Base-by-base conservation (phyloP, 345 rosid species). In the Theobroma cacao region DNA sequence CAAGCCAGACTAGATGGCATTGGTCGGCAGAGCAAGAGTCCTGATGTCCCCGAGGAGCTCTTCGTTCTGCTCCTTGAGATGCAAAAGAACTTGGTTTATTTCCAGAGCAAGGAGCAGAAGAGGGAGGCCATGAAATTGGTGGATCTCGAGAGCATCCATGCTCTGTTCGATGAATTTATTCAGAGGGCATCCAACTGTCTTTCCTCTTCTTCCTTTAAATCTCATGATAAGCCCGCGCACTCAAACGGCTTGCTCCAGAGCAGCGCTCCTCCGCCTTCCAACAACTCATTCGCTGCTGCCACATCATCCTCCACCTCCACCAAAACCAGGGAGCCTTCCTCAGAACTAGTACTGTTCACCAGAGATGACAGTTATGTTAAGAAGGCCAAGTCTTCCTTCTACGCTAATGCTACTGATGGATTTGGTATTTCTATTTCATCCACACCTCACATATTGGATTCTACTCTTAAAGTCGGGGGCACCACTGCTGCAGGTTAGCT, bases 141-240 rank as follows among this genome's bases (percentile, higher is more conserved):
- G 52, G 97, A 96, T 85, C 94, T 96, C 24, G 98, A 96, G 67
- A 81, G 79, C 65, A 72, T 84, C 33, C 99, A 96, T 72, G 69
- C 84, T 0, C 13, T 89, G 79, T 96, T 94, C 83, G 98, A 94
- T 77, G 95, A 90, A 20, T 87, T 82, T 75, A 89, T 96, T 71
- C 97, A 92, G 79, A 91, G 95, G 85, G 99, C 98, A 77, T 90
- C 95, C 7, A 72, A 77, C 63, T 96, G 98, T 62, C 63, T 93
- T 38, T 59, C 89, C 5, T 61, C 82, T 4, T 73, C 85, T 7
- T 59, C 58, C 70, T 13, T 11, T 61, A 40, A 66, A 66, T 13
- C 55, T 15, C 33, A 26, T 14, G 48, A 55, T 55, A 45, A 83
- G 67, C 24, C 58, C 41, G 64, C 43, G 68, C 83, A 75, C 76